Conservation (phyloP, 1,284 basidiomycete genomes). For the Malassezia vespertilionis region DNA sequence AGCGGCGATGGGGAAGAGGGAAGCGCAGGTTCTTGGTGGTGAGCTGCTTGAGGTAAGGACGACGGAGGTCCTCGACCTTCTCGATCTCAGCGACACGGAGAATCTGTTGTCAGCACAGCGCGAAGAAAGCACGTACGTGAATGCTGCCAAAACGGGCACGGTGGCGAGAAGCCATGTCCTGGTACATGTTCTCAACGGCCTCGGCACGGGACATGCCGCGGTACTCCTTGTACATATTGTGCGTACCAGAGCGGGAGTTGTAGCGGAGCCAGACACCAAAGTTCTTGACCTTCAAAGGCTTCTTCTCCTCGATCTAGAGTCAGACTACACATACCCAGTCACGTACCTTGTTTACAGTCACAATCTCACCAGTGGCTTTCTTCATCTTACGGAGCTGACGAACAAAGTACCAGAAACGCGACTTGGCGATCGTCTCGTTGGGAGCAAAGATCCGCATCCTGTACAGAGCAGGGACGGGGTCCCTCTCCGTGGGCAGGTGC, state of each 20-base stretch:
- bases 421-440: slow-evolving; percentile 96
- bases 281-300: slow-evolving; percentile 97
- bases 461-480: slow-evolving; percentile 91
- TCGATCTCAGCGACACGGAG: slow-evolving; percentile 85
- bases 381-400: slow-evolving; percentile 81
- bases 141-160: slow-evolving; percentile 98
- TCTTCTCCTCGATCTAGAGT: slow-evolving; percentile 61
- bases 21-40: slow-evolving; percentile 81
- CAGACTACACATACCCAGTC: background rate
- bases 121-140: slow-evolving; percentile 58
- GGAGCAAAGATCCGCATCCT: slow-evolving; percentile 99
- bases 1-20: slow-evolving; percentile 83
- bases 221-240: slow-evolving; percentile 70
- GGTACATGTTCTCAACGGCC: slow-evolving; percentile 93
- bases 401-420: slow-evolving; percentile 99
- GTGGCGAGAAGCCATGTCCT: slow-evolving; percentile 99
- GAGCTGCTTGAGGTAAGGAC: slow-evolving; percentile 86
- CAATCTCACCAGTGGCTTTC: slow-evolving; percentile 97
- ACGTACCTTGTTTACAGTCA: slow-evolving; percentile 92
- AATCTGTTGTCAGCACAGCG: slow-evolving; percentile 54
- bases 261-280: slow-evolving; percentile 99
- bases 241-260: slow-evolving; percentile 51
- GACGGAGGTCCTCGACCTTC: slow-evolving; percentile 80
- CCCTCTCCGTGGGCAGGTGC: slow-evolving; percentile 84
- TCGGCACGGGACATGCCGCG: slow-evolving; percentile 86